These are phyloP conservation scores for Lophiotrema nucula DNA, from an alignment of 495 filamentous ascomycete species.

Conservation along the genomic window DNA sequence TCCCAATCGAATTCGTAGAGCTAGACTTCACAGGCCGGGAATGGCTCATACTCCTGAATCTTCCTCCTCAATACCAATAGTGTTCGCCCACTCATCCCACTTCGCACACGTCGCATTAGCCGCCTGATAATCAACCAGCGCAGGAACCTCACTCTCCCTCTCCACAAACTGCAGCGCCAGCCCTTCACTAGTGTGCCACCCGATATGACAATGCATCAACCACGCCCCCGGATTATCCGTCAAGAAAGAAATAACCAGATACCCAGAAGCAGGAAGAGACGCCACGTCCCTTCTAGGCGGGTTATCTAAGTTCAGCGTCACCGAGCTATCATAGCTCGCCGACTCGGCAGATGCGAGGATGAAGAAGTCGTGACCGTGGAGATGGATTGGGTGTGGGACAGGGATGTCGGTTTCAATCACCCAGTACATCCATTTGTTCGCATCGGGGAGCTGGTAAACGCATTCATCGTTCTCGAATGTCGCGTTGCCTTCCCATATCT, in stretches of 20 bases:
- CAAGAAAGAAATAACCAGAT: constrained; percentile 36
- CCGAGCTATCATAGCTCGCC: constrained; percentile 13
- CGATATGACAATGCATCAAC: constrained; percentile 44
- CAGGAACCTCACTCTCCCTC: constrained; percentile 27
- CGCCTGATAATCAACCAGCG: constrained; percentile 4
- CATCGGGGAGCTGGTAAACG: constrained; percentile 35
- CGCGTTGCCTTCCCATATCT: constrained; percentile 32
- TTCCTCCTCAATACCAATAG: not conserved
- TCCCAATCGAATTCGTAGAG: no score
- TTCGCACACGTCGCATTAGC: constrained; percentile 6
- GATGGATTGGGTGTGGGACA: constrained; percentile 38
- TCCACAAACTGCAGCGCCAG: constrained; percentile 44
- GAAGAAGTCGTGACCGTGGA: constrained; percentile 44
- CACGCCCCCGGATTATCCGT: constrained; percentile 41
- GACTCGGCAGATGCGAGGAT: constrained; percentile 34
- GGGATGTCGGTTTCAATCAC: constrained; percentile 35
- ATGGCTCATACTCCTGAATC: constrained; percentile 15
- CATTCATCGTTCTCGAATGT: constrained; percentile 33
- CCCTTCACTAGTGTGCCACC: constrained; percentile 38
- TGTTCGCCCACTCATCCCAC: constrained; percentile 13
- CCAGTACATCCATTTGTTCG: constrained; percentile 40
- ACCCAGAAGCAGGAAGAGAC: constrained; percentile 34
- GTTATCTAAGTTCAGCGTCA: constrained; percentile 34
- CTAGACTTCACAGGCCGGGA: no score
- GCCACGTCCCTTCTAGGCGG: constrained; percentile 38